Evolutionary conservation across 2,329 filamentous ascomycete genomes (phyloP).

Genomic region (Calonectria fujianensis): DNA sequence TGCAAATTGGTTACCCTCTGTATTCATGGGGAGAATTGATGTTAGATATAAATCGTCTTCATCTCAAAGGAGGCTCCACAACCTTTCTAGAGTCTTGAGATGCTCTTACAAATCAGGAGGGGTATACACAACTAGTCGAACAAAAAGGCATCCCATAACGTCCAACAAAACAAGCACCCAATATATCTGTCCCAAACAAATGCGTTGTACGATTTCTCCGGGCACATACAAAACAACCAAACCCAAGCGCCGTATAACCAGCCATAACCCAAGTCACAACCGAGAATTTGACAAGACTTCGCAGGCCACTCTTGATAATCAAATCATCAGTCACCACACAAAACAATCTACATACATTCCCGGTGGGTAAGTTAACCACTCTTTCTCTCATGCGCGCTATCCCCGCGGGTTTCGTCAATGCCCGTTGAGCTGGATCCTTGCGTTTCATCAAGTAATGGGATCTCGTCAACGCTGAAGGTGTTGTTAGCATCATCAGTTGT

Average conservation of each 20-base stretch:
- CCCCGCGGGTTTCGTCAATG: constrained; percentile 66
- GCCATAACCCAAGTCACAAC: background rate
- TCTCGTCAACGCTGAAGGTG: constrained; percentile 68
- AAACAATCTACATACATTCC: background rate
- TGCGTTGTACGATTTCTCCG: background rate
- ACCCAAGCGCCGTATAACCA: constrained; percentile 2
- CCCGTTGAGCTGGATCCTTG: constrained; percentile 61
- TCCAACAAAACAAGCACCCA: background rate
- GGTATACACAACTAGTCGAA: background rate
- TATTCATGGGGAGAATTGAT: background rate
- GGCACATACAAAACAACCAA: background rate
- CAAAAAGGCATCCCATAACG: background rate
- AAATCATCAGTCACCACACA: background rate
- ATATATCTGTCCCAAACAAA: background rate
- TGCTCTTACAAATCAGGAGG: background rate
- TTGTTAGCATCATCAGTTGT: constrained; percentile 47
- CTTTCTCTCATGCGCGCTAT: constrained; percentile 70
- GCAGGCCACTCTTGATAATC: background rate
- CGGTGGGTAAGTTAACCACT: constrained; percentile 44
- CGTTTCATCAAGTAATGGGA: constrained; percentile 73
- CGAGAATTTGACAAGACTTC: constrained; percentile 1
- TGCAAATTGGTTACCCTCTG: background rate
- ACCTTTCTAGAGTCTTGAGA: too few species aligned
- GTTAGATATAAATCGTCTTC: background rate
- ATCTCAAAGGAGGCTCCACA: background rate